Percentiles rank a stretch among this genome's conserved stretches.
These are phyloP conservation scores for Xylariaceae sp. DNA, from an alignment of 2,329 filamentous ascomycete genomes.

Conservation along the genomic window DNA sequence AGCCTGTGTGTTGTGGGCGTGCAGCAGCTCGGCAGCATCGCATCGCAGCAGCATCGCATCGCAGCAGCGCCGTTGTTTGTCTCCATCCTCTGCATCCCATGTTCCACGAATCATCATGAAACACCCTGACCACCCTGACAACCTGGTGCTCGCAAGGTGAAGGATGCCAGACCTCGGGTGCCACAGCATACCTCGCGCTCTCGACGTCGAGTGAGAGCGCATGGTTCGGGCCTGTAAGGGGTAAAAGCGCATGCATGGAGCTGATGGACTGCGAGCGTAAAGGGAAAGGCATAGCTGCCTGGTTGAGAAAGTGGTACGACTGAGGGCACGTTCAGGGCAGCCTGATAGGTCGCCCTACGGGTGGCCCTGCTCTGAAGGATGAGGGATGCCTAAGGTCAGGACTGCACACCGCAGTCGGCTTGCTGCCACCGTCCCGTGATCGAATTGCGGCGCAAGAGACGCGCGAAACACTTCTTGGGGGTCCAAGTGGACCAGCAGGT, in stretches of 20 bases:
- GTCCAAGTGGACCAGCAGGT: background rate
- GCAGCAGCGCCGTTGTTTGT: constrained; percentile 2
- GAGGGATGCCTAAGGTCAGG: background rate
- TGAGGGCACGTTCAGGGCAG: background rate
- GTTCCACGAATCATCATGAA: background rate
- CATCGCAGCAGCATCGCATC: background rate
- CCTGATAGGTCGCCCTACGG: background rate
- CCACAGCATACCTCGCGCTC: background rate
- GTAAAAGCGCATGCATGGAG: background rate
- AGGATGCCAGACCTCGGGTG: background rate
- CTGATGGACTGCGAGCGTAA: background rate
- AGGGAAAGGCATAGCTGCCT: background rate
- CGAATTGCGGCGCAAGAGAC: background rate
- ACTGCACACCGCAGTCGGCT: background rate
- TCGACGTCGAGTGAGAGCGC: background rate
- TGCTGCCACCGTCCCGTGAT: background rate
- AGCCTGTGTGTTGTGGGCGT: constrained; percentile 4
- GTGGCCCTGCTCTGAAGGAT: background rate
- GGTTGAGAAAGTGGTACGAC: background rate
- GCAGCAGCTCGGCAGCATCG: background rate
- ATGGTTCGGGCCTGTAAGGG: background rate
- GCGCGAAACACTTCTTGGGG: background rate
- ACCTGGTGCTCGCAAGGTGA: background rate
- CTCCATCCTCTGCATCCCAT: background rate
- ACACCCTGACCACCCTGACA: background rate